Conservation (phyloP, 2,329 filamentous ascomycete genomes). For the Verticillium nonalfalfae region DNA sequence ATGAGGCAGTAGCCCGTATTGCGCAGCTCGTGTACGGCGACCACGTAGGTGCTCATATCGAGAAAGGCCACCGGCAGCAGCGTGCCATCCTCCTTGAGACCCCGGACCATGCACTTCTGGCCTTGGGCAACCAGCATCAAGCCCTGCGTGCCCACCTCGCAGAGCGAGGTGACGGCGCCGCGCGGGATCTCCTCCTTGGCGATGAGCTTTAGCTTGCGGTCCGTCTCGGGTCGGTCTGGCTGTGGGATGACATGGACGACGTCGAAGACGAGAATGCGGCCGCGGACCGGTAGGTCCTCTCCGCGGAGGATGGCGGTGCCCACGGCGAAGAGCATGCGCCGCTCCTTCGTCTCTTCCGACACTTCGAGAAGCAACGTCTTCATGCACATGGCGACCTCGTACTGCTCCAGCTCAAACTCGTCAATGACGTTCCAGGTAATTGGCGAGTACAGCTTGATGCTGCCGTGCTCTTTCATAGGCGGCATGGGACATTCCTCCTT, state of each 20-base stretch:
- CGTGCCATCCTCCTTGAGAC: slow-evolving; percentile 90
- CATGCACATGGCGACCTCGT: slow-evolving; percentile 74
- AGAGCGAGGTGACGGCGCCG: slow-evolving; percentile 82
- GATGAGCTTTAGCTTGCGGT: slow-evolving; percentile 76
- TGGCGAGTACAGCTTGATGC: slow-evolving; percentile 73
- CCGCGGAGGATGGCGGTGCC: slow-evolving; percentile 83
- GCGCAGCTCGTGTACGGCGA: slow-evolving; percentile 74
- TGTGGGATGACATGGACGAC: slow-evolving; percentile 88
- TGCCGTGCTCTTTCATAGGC: slow-evolving; percentile 65
- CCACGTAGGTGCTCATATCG: slow-evolving; percentile 94
- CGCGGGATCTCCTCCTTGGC: slow-evolving; percentile 87
- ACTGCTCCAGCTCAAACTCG: slow-evolving; percentile 63
- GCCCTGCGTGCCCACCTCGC: slow-evolving; percentile 78
- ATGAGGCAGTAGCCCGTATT: slow-evolving; percentile 81
- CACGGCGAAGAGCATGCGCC: slow-evolving; percentile 73
- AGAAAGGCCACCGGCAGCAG: slow-evolving; percentile 93
- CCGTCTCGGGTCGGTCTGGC: slow-evolving; percentile 77
- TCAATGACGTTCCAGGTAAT: slow-evolving; percentile 75
- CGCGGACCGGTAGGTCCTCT: slow-evolving; percentile 82
- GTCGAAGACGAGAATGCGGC: slow-evolving; percentile 84
- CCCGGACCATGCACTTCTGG: slow-evolving; percentile 95
- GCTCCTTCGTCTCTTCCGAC: slow-evolving; percentile 84
- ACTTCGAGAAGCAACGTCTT: slow-evolving; percentile 81
- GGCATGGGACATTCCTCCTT: slow-evolving; percentile 59
- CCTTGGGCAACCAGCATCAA: slow-evolving; percentile 88